These are phyloP conservation scores for Aspergillus hortae DNA, from an alignment of 2,329 filamentous ascomycete genomes.

Conservation along the genomic window DNA sequence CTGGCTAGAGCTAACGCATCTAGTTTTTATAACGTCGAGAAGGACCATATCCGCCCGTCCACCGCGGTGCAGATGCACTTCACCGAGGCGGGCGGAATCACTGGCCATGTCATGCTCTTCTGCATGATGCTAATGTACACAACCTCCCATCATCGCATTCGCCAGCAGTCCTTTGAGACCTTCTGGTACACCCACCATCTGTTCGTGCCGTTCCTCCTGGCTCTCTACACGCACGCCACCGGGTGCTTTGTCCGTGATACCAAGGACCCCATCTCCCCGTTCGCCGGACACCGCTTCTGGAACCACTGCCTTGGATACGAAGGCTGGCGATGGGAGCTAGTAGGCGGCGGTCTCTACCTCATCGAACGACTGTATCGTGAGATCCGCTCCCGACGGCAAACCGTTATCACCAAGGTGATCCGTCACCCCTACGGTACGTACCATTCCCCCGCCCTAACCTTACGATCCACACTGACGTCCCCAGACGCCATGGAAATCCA, in stretches of 20 bases:
- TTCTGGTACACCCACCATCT: conserved; percentile 99
- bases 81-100: conserved; percentile 81
- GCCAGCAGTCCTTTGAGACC: conserved; percentile 95
- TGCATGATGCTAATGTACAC: conserved; percentile 99
- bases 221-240: conserved; percentile 90
- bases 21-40: conserved; percentile 94
- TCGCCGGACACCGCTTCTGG: conserved; percentile 81
- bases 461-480: background rate
- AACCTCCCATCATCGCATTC: conserved; percentile 85
- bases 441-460: background rate
- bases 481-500: conserved; percentile 93
- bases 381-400: conserved; percentile 75
- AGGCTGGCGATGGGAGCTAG: conserved; percentile 95
- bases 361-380: conserved; percentile 88
- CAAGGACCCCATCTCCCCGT: conserved; percentile 68
- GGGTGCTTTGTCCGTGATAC: conserved; percentile 95
- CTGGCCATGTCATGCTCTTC: conserved; percentile 95
- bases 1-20: conserved; percentile 20
- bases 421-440: conserved; percentile 84
- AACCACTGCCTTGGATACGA: conserved; percentile 90
- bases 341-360: conserved; percentile 80
- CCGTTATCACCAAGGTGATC: conserved; percentile 88
- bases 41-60: conserved; percentile 72
- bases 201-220: conserved; percentile 93
- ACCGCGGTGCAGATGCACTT: conserved; percentile 90